phyloP scores from a whole-genome alignment of 306 rosid genomes.

The Vigna hirtella region DNA sequence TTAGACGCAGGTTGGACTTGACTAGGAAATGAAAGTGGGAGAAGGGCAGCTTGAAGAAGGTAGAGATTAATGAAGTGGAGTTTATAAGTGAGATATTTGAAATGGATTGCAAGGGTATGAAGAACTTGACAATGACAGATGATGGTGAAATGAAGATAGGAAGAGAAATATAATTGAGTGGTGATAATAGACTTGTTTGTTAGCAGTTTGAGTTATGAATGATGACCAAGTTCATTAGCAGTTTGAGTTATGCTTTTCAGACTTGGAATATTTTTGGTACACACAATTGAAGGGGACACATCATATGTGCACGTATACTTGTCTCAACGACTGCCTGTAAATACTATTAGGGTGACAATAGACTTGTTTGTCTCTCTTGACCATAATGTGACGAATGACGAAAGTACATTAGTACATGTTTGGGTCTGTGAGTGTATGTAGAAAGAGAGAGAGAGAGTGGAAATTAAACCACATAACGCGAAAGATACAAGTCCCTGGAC shows the following conservation, averaged over 20 bases:
- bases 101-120: not conserved
- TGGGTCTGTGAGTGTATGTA: constrained; percentile 27
- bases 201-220: not conserved
- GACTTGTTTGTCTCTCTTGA: constrained; percentile 50
- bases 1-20: not conserved
- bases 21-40: not conserved
- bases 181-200: not conserved
- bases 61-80: not conserved
- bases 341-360: constrained; percentile 48
- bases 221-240: constrained; percentile 35
- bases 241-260: constrained; percentile 45
- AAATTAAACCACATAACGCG: constrained; percentile 44
- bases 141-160: not conserved
- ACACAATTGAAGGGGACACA: constrained; percentile 53
- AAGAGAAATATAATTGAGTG: not conserved
- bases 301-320: constrained; percentile 54
- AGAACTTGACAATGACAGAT: not conserved
- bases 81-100: not conserved
- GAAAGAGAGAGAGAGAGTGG: constrained; percentile 28
- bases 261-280: constrained; percentile 44
- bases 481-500: constrained; percentile 53
- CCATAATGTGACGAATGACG: constrained; percentile 44
- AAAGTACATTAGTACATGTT: constrained; percentile 50
- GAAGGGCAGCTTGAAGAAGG: not conserved
- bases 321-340: constrained; percentile 51